Base-by-base conservation (phyloP, 148 eudicot species). In the Rhododendron williamsianum region DNA sequence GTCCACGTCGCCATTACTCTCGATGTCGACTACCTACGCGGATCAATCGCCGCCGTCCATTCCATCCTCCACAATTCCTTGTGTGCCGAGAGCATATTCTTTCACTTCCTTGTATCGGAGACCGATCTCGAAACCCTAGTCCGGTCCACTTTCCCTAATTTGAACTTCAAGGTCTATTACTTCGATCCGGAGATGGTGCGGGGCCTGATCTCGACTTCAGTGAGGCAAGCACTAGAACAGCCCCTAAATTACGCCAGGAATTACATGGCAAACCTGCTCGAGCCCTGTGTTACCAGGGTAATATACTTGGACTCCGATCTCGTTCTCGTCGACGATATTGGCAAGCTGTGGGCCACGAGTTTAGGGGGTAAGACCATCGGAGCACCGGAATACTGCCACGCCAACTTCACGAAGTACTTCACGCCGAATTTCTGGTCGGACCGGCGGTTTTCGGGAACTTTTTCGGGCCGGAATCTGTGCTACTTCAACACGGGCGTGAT, bases 401-500 rank as follows among this genome's bases (percentile, higher is more conserved):
- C 98, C 2, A 93, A 96, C 81, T 96, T 96, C 89, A 91, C 94
- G 0, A 96, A 92, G 33, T 96, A 96, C 78, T 94, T 96, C 91
- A 96, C 96, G 6, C 12, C 88, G 1, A 54, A 30, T 23, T 96
- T 94, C 88, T 96, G 98, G 98, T 72, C 82, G 3, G 90, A 93
- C 11, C 30, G 48, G 21, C 80, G 88, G 8, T 89, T 87, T 76
- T 90, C 93, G 18, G 86, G 83, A 46, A 87, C 89, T 0, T 94
- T 96, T 82, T 16, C 76, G 1, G 89, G 91, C 9, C 85, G 97
- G 79, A 82, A 67, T 0, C 93, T 95, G 23, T 96, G 98, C 19
- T 96, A 96, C 81, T 95, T 95, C 90, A 95, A 95, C 88, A 95
- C 98, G 0, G 98, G 98, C 0, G 98, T 95, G 46, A 96, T 96